These are phyloP conservation scores for Argentina anserina DNA, from an alignment of 306 rosid genomes.

Conservation along the genomic window DNA sequence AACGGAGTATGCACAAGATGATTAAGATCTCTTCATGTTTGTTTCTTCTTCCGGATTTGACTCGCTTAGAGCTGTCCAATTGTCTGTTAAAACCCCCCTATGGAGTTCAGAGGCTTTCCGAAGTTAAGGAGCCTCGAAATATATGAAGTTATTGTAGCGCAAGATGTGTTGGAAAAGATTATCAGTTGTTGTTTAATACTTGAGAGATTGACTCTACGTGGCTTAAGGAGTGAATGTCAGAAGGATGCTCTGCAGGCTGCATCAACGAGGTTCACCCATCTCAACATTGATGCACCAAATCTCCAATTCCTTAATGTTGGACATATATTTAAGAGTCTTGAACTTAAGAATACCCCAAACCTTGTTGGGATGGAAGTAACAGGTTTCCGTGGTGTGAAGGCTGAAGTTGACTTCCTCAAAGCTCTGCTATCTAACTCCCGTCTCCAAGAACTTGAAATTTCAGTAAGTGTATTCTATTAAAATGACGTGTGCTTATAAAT, in stretches of 20 bases:
- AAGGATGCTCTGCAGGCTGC: too few relatives aligned
- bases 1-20: too few relatives aligned
- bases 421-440: slow-evolving; percentile 49
- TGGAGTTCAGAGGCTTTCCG: slow-evolving; percentile 39
- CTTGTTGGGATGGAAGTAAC: slow-evolving; percentile 32
- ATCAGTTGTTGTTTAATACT: background rate
- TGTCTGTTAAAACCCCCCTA: slow-evolving; percentile 52
- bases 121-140: slow-evolving; percentile 56
- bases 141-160: slow-evolving; percentile 3
- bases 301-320: background rate
- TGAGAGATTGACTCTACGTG: background rate
- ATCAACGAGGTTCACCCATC: background rate
- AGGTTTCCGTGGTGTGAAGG: slow-evolving; percentile 34
- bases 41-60: slow-evolving; percentile 41
- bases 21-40: slow-evolving; percentile 45
- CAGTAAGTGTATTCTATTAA: slow-evolving; percentile 34
- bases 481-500: background rate
- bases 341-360: background rate
- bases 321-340: background rate
- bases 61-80: slow-evolving; percentile 45
- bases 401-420: slow-evolving; percentile 46
- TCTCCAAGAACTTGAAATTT: slow-evolving; percentile 46
- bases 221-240: too few relatives aligned
- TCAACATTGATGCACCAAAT: background rate
- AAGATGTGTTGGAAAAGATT: background rate